These are phyloP conservation scores for Castanospermum australe DNA, from an alignment of 306 rosid species.

Conservation along the genomic window DNA sequence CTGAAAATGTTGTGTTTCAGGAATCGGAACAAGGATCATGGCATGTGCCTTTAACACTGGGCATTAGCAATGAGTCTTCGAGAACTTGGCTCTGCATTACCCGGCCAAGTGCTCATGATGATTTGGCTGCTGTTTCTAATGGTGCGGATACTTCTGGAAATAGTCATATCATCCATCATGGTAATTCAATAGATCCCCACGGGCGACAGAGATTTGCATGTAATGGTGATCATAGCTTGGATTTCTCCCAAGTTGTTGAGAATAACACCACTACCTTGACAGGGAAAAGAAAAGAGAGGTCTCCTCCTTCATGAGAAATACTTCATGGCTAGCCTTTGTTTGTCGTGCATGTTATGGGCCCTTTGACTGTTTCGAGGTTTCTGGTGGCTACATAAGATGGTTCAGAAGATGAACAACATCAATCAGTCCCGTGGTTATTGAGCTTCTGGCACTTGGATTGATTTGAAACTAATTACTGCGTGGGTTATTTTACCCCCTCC, in stretches of 20 bases:
- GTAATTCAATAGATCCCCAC: neutral
- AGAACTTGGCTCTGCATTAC: conserved; percentile 82
- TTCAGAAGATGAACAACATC: neutral
- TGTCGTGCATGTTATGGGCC: too few species aligned
- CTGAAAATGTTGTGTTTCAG: conserved; percentile 45
- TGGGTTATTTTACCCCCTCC: neutral
- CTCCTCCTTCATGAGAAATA: conserved; percentile 36
- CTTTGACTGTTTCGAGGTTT: neutral
- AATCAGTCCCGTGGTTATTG: neutral
- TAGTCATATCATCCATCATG: neutral
- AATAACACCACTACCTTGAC: conserved; percentile 24
- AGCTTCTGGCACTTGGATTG: neutral
- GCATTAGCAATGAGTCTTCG: conserved; percentile 33
- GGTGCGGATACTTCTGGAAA: conserved; percentile 30
- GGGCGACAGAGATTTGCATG: neutral
- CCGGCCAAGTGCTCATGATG: conserved; percentile 33
- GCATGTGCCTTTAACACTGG: conserved; percentile 71
- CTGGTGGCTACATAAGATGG: neutral
- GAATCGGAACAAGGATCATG: conserved; percentile 81
- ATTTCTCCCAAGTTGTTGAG: conserved; percentile 29
- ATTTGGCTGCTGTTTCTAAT: conserved; percentile 3
- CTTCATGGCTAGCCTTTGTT: neutral
- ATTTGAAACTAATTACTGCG: neutral
- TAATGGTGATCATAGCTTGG: conserved; percentile 3
- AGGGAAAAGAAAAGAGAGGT: conserved; percentile 81